These are phyloP conservation scores for Globisporangium echinulatum DNA, from an alignment of 352 stramenopile species.

Conservation along the genomic window DNA sequence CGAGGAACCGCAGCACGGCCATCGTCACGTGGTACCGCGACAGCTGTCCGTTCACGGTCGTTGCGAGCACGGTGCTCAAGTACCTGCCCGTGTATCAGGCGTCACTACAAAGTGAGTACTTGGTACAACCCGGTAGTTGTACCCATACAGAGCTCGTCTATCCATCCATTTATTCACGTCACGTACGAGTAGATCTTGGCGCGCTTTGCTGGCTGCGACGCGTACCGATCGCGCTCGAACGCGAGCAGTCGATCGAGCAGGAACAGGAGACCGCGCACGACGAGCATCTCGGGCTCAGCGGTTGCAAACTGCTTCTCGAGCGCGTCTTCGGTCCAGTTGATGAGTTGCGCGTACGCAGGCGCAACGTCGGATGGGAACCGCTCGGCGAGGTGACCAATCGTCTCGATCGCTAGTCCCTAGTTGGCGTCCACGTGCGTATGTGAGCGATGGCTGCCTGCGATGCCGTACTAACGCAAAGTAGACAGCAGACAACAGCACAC, in stretches of 20 bases:
- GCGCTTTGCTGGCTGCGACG: conserved; percentile 22
- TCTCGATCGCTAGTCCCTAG: conserved; percentile 53
- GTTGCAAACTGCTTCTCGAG: conserved; percentile 74
- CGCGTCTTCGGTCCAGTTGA: conserved; percentile 62
- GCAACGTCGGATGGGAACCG: conserved; percentile 36
- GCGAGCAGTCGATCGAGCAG: conserved; percentile 44
- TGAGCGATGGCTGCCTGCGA: not conserved
- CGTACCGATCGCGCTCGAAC: conserved; percentile 48
- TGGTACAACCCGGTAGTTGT: too few species aligned
- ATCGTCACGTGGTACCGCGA: conserved; percentile 68
- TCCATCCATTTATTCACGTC: too few species aligned
- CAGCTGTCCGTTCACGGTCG: conserved; percentile 50
- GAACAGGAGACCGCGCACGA: conserved; percentile 69
- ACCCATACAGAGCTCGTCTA: too few species aligned
- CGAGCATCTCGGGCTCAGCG: conserved; percentile 57
- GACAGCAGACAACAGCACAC: not conserved
- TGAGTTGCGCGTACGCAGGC: conserved; percentile 18
- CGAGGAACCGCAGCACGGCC: conserved; percentile 44
- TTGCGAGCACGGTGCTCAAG: conserved; percentile 50
- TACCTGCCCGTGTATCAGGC: conserved; percentile 28
- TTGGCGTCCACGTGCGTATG: not conserved
- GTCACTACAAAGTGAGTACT: conserved; percentile 1
- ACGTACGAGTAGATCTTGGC: conserved; percentile 65
- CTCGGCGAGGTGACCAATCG: conserved; percentile 54
- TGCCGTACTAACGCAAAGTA: too few species aligned